Percentiles rank a stretch among this genome's conserved stretches.
Evolutionary conservation across 148 eudicot species (phyloP).

Genomic region (Vaccinium darrowii): DNA sequence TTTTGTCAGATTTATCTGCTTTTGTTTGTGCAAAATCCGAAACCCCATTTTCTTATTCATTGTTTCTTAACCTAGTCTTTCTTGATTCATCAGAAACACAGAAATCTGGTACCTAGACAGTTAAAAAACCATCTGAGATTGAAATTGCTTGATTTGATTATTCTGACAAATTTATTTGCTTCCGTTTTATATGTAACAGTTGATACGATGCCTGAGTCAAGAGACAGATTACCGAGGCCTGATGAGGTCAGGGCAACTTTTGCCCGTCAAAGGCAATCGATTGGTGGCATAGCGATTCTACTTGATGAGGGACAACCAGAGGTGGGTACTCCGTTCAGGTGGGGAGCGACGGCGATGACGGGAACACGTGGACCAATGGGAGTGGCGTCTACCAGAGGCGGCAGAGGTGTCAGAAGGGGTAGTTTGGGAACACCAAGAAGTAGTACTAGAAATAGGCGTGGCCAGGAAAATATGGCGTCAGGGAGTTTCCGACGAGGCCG

Average conservation of each 20-base stretch:
- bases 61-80: background rate
- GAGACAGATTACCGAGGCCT: conserved; percentile 70
- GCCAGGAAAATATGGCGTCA: conserved; percentile 26
- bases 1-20: too few relatives aligned
- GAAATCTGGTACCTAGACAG: background rate
- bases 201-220: conserved; percentile 51
- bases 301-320: conserved; percentile 48
- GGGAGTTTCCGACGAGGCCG: conserved; percentile 30
- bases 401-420: conserved; percentile 25
- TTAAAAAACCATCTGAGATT: background rate
- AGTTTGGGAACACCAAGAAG: conserved; percentile 24
- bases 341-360: conserved; percentile 29
- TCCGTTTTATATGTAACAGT: background rate
- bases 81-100: background rate
- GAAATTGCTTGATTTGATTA: background rate
- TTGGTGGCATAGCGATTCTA: conserved; percentile 31
- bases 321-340: conserved; percentile 25
- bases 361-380: conserved; percentile 13
- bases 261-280: conserved; percentile 23
- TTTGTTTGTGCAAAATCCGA: background rate
- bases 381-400: conserved; percentile 17
- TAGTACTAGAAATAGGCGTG: conserved; percentile 14
- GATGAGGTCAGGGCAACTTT: conserved; percentile 40
- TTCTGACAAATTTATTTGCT: background rate
- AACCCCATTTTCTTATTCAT: background rate